phyloP scores from a whole-genome alignment of 257 asterid species.

The Striga asiatica region DNA sequence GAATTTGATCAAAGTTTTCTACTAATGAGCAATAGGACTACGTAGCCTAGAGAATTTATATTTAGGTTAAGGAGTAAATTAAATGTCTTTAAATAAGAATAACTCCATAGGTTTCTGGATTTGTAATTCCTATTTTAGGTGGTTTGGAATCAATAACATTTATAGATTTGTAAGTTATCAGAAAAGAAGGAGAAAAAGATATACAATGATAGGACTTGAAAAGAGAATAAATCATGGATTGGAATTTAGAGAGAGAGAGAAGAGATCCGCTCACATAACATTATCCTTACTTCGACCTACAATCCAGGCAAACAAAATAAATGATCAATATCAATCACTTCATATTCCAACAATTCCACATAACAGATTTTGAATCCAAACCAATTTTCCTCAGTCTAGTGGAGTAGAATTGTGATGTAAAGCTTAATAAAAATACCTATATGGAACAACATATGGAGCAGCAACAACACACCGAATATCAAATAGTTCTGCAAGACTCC shows the following conservation, averaged over 20 bases:
- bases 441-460: constrained; percentile 95
- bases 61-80: neutral
- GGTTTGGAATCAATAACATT: neutral
- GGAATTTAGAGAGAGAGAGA: neutral
- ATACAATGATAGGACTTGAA: neutral
- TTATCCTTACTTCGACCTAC: neutral
- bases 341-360: neutral
- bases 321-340: too few relatives aligned
- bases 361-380: neutral
- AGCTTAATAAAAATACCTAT: constrained; percentile 43
- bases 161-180: too few relatives aligned
- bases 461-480: constrained; percentile 65
- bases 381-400: neutral
- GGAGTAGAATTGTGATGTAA: neutral
- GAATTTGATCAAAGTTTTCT: too few relatives aligned
- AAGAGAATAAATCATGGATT: neutral
- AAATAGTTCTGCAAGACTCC: constrained; percentile 95
- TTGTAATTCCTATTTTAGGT: neutral
- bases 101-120: neutral
- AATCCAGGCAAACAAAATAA: too few relatives aligned
- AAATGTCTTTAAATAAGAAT: neutral
- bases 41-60: neutral
- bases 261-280: neutral
- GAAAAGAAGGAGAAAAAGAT: neutral
- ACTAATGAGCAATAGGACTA: neutral